Evolutionary conservation across 305 asterid species (phyloP).

Genomic region (Fraxinus velutina): DNA sequence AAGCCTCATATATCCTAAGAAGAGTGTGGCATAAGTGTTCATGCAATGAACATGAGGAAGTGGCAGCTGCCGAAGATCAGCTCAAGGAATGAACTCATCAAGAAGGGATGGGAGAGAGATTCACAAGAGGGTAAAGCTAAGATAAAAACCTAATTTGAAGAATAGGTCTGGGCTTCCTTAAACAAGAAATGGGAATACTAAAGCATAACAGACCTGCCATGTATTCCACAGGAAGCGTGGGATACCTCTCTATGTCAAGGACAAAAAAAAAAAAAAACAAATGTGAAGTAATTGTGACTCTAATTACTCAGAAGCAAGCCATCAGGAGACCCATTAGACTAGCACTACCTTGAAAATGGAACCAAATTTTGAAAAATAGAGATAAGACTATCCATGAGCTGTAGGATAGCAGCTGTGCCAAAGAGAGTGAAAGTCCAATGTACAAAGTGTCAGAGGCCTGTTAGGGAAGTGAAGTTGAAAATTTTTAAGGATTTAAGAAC

Average conservation of each 20-base stretch:
- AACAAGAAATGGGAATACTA: not conserved
- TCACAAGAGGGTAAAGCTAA: not conserved
- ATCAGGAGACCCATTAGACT: not conserved
- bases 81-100: not conserved
- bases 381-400: not conserved
- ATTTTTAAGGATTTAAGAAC: not conserved
- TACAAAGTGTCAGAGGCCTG: not conserved
- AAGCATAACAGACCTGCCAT: not conserved
- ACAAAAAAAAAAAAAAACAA: not conserved
- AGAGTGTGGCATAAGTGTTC: not conserved
- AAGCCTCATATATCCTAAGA: not conserved
- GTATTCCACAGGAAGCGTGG: not conserved
- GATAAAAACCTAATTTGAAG: not conserved
- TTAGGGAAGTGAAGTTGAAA: not conserved
- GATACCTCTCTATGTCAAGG: not conserved
- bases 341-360: not conserved
- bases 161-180: not conserved
- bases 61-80: not conserved
- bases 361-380: not conserved
- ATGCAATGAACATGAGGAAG: not conserved
- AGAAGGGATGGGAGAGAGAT: not conserved
- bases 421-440: not conserved
- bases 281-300: not conserved
- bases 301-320: not conserved
- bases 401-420: not conserved